These are phyloP conservation scores for Cutaneotrichosporon curvatum DNA, from an alignment of 1,284 basidiomycete species.

Conservation along the genomic window DNA sequence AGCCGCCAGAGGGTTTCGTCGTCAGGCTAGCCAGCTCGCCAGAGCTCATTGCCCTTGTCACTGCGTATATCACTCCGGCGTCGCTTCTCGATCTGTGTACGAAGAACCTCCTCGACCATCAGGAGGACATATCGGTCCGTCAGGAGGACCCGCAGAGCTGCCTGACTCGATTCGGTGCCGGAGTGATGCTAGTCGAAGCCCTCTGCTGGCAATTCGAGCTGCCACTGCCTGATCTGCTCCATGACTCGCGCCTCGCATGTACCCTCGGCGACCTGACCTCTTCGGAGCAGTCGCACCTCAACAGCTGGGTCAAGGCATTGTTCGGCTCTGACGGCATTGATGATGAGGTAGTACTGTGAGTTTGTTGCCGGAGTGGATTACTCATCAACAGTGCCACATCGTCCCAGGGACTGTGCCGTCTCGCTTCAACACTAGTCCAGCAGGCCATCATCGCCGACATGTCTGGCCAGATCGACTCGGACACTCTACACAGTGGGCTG, in stretches of 20 bases:
- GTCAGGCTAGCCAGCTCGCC: conserved; percentile 27
- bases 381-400: conserved; percentile 34
- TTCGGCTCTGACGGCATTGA: conserved; percentile 46
- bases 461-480: conserved; percentile 48
- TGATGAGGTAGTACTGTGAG: conserved; percentile 38
- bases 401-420: conserved; percentile 44
- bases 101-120: conserved; percentile 22
- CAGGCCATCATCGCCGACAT: conserved; percentile 49
- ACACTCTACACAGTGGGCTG: conserved; percentile 49
- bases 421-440: conserved; percentile 49
- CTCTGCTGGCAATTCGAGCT: conserved; percentile 35
- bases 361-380: not conserved
- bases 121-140: conserved; percentile 22
- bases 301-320: conserved; percentile 44
- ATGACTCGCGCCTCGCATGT: conserved; percentile 31
- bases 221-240: conserved; percentile 23
- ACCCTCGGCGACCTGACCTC: conserved; percentile 29
- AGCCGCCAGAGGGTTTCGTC: conserved; percentile 33
- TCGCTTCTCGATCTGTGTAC: conserved; percentile 20
- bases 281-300: conserved; percentile 27
- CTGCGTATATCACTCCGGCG: conserved; percentile 17
- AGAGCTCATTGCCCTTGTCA: conserved; percentile 20
- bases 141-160: conserved; percentile 42
- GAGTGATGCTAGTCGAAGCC: conserved; percentile 39
- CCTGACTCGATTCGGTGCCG: conserved; percentile 42